These are phyloP conservation scores for Dacryopinax primogenitus DNA, from an alignment of 768 basidiomycete genomes.

Conservation along the genomic window DNA sequence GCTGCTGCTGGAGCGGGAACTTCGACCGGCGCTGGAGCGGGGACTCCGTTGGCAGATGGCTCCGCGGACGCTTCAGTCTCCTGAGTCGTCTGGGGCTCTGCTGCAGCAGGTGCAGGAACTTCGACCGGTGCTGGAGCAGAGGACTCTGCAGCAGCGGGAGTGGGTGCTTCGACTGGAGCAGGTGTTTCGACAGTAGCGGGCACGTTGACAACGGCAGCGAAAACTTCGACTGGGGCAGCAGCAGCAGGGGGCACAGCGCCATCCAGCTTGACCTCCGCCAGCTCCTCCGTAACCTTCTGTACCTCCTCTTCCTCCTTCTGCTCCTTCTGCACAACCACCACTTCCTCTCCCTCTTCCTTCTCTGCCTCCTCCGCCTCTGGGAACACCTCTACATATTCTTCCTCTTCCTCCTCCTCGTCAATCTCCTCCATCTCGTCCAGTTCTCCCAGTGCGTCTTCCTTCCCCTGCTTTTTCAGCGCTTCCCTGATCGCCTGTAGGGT, in stretches of 20 bases:
- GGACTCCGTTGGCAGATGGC: too few relatives aligned
- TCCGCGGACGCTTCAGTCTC: not conserved
- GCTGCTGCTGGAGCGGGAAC: not conserved
- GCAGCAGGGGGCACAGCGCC: not conserved
- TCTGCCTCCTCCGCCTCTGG: conserved; percentile 35
- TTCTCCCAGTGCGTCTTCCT: conserved; percentile 75
- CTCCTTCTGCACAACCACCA: conserved; percentile 31
- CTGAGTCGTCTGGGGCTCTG: not conserved
- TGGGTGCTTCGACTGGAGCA: not conserved
- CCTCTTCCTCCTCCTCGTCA: conserved; percentile 44
- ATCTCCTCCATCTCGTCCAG: conserved; percentile 69
- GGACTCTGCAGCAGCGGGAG: too few relatives aligned
- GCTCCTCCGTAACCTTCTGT: conserved; percentile 29
- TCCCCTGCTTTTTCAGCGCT: conserved; percentile 30
- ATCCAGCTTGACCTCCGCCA: conserved; percentile 21
- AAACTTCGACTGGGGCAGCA: not conserved
- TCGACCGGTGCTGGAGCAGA: not conserved
- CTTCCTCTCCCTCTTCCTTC: conserved; percentile 30
- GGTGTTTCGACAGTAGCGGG: not conserved
- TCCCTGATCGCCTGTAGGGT: conserved; percentile 32
- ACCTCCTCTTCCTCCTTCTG: conserved; percentile 36
- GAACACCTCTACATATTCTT: conserved; percentile 32
- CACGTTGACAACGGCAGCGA: not conserved
- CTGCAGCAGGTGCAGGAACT: not conserved
- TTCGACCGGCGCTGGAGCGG: not conserved